These are phyloP conservation scores for Microstegium vimineum DNA, from an alignment of 176 grass and related monocot genomes.

Conservation along the genomic window DNA sequence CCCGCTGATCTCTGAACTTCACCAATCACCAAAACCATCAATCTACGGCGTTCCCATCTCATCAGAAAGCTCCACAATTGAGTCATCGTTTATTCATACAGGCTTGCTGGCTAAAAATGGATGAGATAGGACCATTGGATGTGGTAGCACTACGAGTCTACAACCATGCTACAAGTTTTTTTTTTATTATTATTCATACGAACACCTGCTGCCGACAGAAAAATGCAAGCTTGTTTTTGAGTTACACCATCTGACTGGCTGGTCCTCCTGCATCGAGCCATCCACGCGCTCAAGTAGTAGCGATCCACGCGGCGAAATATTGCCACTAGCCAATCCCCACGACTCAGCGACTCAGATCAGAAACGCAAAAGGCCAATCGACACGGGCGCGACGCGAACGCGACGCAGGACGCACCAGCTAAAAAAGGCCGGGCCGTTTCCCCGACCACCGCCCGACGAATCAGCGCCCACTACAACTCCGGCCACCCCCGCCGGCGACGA, in stretches of 20 bases:
- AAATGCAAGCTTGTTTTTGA: not conserved
- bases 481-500: not conserved
- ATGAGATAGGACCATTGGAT: not conserved
- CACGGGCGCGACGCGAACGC: not conserved
- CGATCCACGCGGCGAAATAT: constrained; percentile 14
- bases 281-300: not conserved
- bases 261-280: not conserved
- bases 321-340: not conserved
- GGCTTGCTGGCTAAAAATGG: not conserved
- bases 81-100: not conserved
- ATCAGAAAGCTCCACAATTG: not conserved
- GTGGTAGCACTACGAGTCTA: not conserved
- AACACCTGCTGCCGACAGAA: not conserved
- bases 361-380: constrained; percentile 21
- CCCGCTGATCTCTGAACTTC: not conserved
- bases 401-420: not conserved
- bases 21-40: not conserved
- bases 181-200: no score
- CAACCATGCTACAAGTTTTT: not conserved
- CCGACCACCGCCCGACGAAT: constrained; percentile 28
- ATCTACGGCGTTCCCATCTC: not conserved
- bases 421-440: not conserved
- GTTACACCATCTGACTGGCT: not conserved
- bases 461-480: constrained; percentile 8
- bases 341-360: constrained; percentile 6